Evolutionary conservation across 1,139 yeast genomes (phyloP).

Genomic region (Magnusiomyces tetraspermus): DNA sequence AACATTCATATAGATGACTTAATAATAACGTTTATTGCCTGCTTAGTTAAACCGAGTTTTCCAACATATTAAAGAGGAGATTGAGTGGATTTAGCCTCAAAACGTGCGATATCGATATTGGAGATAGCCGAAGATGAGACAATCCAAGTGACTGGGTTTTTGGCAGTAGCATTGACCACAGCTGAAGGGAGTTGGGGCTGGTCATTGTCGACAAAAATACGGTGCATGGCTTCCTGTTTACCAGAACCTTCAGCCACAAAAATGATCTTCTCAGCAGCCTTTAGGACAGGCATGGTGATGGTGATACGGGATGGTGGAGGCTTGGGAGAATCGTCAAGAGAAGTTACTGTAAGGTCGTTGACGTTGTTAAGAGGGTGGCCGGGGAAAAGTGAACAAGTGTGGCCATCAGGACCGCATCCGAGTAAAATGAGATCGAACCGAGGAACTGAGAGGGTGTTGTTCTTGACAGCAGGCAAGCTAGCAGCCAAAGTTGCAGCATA

Average conservation of each 20-base stretch:
- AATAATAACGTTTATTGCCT: no score
- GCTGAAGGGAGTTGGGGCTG: slow-evolving; percentile 58
- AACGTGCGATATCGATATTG: slow-evolving; percentile 37
- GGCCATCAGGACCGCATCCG: slow-evolving; percentile 80
- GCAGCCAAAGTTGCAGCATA: slow-evolving; percentile 4
- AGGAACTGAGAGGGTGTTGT: slow-evolving; percentile 19
- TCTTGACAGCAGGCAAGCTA: slow-evolving; percentile 1
- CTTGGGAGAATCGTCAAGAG: slow-evolving; percentile 57
- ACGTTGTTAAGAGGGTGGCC: slow-evolving; percentile 28
- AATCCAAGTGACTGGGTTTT: slow-evolving; percentile 58
- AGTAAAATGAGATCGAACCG: slow-evolving; percentile 49
- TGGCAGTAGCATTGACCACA: slow-evolving; percentile 48
- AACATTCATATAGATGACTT: no score
- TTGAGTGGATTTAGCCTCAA: not conserved
- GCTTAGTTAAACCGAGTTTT: no score
- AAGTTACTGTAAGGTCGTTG: slow-evolving; percentile 31
- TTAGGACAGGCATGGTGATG: slow-evolving; percentile 56
- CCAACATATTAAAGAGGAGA: no score
- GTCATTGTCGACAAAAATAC: slow-evolving; percentile 50
- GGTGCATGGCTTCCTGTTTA: slow-evolving; percentile 62
- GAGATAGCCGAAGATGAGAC: slow-evolving; percentile 65
- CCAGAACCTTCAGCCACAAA: slow-evolving; percentile 88
- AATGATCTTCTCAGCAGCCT: slow-evolving; percentile 48
- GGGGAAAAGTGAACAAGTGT: slow-evolving; percentile 70
- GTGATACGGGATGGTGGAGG: slow-evolving; percentile 74